These are phyloP conservation scores for Cyberlindnera saturnus DNA, from an alignment of 805 yeast species.

Conservation along the genomic window DNA sequence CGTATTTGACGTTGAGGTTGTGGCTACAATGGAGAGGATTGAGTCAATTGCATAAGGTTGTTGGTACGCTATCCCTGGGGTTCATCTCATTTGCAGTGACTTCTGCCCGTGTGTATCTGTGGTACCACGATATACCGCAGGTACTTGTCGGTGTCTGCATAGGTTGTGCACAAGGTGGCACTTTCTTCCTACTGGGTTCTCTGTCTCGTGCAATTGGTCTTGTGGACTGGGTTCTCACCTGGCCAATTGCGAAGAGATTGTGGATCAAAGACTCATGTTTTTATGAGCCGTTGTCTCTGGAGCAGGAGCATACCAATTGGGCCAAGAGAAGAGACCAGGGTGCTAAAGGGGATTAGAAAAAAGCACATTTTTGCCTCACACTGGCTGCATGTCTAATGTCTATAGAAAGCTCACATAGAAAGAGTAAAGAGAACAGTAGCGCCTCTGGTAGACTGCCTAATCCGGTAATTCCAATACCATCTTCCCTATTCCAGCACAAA, in stretches of 20 bases:
- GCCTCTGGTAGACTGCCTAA: not conserved
- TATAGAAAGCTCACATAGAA: no score
- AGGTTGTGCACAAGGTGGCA: conserved; percentile 55
- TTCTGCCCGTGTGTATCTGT: conserved; percentile 67
- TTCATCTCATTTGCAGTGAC: conserved; percentile 39
- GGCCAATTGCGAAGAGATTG: conserved; percentile 47
- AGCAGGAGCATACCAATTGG: conserved; percentile 39
- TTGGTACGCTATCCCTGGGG: conserved; percentile 26
- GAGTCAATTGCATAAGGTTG: conserved; percentile 20
- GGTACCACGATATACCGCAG: conserved; percentile 71
- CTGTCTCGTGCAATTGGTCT: conserved; percentile 62
- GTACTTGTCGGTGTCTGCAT: conserved; percentile 64
- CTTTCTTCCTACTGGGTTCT: conserved; percentile 48
- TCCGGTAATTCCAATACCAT: not conserved
- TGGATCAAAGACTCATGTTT: conserved; percentile 58
- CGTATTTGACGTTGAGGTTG: conserved; percentile 44
- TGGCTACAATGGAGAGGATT: conserved; percentile 38
- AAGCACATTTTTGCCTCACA: no score
- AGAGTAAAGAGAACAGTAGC: not conserved
- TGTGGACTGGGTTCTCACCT: conserved; percentile 54
- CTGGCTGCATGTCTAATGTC: no score
- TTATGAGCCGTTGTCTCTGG: conserved; percentile 39
- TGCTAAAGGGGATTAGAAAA: not conserved
- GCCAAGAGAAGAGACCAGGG: conserved; percentile 15
- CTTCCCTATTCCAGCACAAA: not conserved